Percentiles rank a stretch among this genome's conserved stretches.
Evolutionary conservation across 257 asterid genomes (phyloP).

Genomic region (Plantago ovata): DNA sequence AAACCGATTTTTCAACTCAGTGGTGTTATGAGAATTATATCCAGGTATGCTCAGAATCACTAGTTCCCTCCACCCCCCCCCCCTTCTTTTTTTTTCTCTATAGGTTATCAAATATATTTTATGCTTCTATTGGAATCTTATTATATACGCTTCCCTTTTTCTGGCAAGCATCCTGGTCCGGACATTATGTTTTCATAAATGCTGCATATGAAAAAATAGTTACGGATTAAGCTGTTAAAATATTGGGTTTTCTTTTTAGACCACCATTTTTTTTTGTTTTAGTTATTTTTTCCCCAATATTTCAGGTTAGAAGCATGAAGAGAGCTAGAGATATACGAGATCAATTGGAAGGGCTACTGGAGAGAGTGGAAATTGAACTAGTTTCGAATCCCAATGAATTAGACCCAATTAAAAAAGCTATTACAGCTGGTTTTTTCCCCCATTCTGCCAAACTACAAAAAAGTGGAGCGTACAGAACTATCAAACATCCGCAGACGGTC

Average conservation of each 20-base stretch:
- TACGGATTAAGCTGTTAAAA: neutral
- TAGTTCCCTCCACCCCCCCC: neutral
- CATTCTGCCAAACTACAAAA: conserved; percentile 82
- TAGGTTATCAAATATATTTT: too few relatives aligned
- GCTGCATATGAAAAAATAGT: too few relatives aligned
- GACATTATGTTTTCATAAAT: too few relatives aligned
- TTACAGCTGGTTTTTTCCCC: conserved; percentile 80
- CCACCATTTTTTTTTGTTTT: neutral
- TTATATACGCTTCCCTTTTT: too few relatives aligned
- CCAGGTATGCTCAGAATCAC: conserved; percentile 41
- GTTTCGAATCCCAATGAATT: conserved; percentile 53
- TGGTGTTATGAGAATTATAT: conserved; percentile 96
- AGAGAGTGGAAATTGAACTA: conserved; percentile 86
- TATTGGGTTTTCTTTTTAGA: conserved; percentile 1
- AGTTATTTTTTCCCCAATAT: conserved; percentile 13
- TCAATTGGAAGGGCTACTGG: conserved; percentile 84
- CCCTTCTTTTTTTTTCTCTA: too few relatives aligned
- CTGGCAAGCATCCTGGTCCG: too few relatives aligned
- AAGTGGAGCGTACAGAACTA: conserved; percentile 77
- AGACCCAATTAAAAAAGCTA: conserved; percentile 71
- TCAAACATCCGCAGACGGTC: conserved; percentile 83
- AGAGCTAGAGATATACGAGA: conserved; percentile 93
- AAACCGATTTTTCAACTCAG: conserved; percentile 81
- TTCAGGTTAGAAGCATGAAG: conserved; percentile 91
- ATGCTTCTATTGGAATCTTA: too few relatives aligned